Base-by-base conservation (phyloP, 805 yeast genomes). In the Yamadazyma takamatsuzukensis region DNA sequence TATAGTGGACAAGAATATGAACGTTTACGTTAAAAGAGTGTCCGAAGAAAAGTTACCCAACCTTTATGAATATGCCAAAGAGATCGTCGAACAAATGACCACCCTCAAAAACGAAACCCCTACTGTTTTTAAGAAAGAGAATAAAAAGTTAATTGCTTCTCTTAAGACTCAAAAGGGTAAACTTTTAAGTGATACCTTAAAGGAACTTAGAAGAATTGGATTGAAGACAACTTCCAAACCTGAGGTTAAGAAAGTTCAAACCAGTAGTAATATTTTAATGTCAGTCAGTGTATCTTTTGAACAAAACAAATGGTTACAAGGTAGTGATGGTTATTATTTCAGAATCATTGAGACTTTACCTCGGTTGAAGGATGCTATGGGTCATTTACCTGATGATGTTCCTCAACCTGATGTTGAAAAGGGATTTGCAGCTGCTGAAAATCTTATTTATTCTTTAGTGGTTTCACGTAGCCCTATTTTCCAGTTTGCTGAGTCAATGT, bases 91-190 rank as follows among this genome's bases (percentile, higher is more conserved):
- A 16, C 80, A 77, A 26, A 79, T 86, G 54, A 79, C 77, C 7
- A 56, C 73, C 10, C 65, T 94, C 25, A 70, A 77, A 33, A 67
- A 74, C 18, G 95, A 84, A 44, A 93, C 98, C 0, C 98, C 98
- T 1, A 59, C 61, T 2, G 71, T 63, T 3, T 64, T 70, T 43
- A 80, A 74, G 4, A 86, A 89, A 33, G 94, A 83, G 23, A 79
- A 76, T 43, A 87, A 88, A 59, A 83, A 83, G 52, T 18, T 47
- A 1, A 50, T 64, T 1, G 80, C 88, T 2, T 70, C 86, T 5
- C 65, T 93, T 56, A 84, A 82, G 49, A 71, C 80, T n/a, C 90
- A 86, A 48, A 93, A 93, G 59, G 69, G 80, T 39, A 83, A 81
- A 43, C 57, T 88, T 5, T 61, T 94, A 33, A 83, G 93, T 58